These are phyloP conservation scores for Huiozyma naganishii DNA, from an alignment of 805 yeast genomes.

Conservation along the genomic window DNA sequence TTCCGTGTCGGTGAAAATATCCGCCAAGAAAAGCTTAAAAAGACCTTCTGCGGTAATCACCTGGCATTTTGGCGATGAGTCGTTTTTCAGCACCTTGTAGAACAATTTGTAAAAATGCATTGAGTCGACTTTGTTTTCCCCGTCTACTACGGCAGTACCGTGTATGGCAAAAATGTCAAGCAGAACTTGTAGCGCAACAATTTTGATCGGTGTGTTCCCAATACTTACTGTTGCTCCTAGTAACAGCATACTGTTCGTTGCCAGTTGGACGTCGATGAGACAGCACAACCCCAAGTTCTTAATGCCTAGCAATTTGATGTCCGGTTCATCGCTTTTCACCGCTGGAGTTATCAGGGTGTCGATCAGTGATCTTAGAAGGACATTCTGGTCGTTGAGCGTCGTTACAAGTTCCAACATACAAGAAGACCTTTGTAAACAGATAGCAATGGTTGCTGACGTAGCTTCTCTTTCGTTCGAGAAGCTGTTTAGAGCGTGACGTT, in stretches of 20 bases:
- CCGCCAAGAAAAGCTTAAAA: conserved; percentile 72
- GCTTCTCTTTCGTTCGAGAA: conserved; percentile 26
- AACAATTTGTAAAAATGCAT: conserved; percentile 58
- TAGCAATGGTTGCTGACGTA: conserved; percentile 37
- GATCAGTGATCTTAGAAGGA: conserved; percentile 55
- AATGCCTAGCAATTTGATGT: conserved; percentile 54
- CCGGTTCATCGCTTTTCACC: conserved; percentile 45
- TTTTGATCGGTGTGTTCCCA: conserved; percentile 52
- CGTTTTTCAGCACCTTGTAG: conserved; percentile 50
- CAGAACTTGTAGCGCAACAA: conserved; percentile 55
- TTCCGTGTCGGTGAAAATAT: conserved; percentile 58
- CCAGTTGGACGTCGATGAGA: conserved; percentile 53
- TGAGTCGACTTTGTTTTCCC: conserved; percentile 52
- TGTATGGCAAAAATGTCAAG: conserved; percentile 71
- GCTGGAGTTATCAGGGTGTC: conserved; percentile 76
- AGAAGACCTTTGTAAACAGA: conserved; percentile 59
- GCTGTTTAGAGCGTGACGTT: conserved; percentile 8
- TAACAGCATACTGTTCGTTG: conserved; percentile 51
- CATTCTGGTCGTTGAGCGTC: conserved; percentile 53
- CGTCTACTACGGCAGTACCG: conserved; percentile 59
- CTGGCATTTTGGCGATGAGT: conserved; percentile 54
- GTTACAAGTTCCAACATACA: conserved; percentile 58
- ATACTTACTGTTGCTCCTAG: conserved; percentile 61
- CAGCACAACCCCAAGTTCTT: conserved; percentile 74
- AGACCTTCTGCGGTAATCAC: conserved; percentile 78